phyloP scores from a whole-genome alignment of 176 grass and related monocot species.

The Tuctoria greenei region DNA sequence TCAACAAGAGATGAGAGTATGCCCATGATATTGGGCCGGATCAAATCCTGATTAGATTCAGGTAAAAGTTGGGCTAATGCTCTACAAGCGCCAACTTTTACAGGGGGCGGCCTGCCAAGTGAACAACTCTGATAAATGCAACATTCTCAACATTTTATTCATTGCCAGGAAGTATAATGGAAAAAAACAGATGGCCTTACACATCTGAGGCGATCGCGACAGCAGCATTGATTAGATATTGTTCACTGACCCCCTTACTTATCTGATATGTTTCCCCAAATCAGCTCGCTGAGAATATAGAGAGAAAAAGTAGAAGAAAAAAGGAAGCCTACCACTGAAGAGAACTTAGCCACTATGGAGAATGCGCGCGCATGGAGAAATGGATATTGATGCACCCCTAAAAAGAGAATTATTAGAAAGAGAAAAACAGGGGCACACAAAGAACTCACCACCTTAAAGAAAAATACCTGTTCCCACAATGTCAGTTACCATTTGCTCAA shows the following conservation, averaged over 20 bases:
- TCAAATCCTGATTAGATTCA: conserved; percentile 48
- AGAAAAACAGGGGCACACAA: neutral
- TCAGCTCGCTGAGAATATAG: conserved; percentile 33
- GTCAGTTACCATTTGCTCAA: conserved; percentile 83
- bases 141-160: conserved; percentile 29
- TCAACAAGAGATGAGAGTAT: conserved; percentile 77
- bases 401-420: conserved; percentile 43
- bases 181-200: conserved; percentile 55
- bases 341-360: conserved; percentile 72
- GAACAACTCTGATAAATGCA: conserved; percentile 31
- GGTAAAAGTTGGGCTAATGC: conserved; percentile 68
- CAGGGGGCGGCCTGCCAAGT: conserved; percentile 68
- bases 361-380: conserved; percentile 94
- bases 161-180: conserved; percentile 16
- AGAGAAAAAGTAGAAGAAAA: conserved; percentile 10
- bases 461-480: conserved; percentile 61
- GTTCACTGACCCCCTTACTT: conserved; percentile 65
- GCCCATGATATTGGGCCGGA: conserved; percentile 64
- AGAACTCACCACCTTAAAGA: conserved; percentile 10
- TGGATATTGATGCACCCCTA: conserved; percentile 70
- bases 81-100: conserved; percentile 97
- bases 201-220: conserved; percentile 77
- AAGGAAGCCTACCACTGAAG: conserved; percentile 58
- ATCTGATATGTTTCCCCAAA: conserved; percentile 52
- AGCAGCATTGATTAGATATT: conserved; percentile 64